Conservation (phyloP, 2,329 filamentous ascomycete genomes). For the Pseudogymnoascus pannorum region DNA sequence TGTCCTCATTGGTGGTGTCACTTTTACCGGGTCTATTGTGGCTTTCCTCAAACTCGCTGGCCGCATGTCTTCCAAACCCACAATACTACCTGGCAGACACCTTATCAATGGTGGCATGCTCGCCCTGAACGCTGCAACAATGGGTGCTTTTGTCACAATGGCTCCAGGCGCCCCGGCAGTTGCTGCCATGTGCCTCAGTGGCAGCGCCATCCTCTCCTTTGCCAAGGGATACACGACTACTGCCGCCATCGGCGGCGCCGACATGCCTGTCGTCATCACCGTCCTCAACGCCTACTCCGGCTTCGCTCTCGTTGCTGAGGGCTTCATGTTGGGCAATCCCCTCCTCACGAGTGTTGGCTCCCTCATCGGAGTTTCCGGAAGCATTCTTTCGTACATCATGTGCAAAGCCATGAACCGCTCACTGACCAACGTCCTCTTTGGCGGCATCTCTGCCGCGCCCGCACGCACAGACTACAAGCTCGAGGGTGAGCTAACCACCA, state of each 20-base stretch:
- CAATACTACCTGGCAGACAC: slow-evolving; percentile 66
- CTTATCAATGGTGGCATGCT: slow-evolving; percentile 67
- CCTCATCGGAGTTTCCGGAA: slow-evolving; percentile 81
- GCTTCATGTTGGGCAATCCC: slow-evolving; percentile 84
- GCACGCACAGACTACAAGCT: slow-evolving; percentile 62
- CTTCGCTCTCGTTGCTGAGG: slow-evolving; percentile 83
- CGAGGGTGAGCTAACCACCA: slow-evolving; percentile 71
- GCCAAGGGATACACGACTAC: slow-evolving; percentile 84
- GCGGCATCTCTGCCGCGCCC: slow-evolving; percentile 60
- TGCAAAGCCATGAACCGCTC: slow-evolving; percentile 90
- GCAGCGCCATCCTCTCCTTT: slow-evolving; percentile 72
- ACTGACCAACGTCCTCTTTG: slow-evolving; percentile 83
- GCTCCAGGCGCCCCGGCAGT: slow-evolving; percentile 72
- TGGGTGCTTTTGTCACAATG: slow-evolving; percentile 77
- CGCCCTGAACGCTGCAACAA: slow-evolving; percentile 69
- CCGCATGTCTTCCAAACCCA: slow-evolving; percentile 71
- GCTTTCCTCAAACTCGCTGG: slow-evolving; percentile 84
- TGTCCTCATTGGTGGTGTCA: slow-evolving; percentile 79
- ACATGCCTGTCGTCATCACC: slow-evolving; percentile 89
- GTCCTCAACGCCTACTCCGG: slow-evolving; percentile 87
- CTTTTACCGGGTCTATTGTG: slow-evolving; percentile 84
- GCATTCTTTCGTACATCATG: slow-evolving; percentile 79
- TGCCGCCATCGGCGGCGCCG: slow-evolving; percentile 81
- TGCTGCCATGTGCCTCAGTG: slow-evolving; percentile 68
- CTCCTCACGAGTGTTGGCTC: slow-evolving; percentile 79